Evolutionary conservation across 371 early-diverging fungal species (phyloP).

Genomic region (Lichtheimia ornata): DNA sequence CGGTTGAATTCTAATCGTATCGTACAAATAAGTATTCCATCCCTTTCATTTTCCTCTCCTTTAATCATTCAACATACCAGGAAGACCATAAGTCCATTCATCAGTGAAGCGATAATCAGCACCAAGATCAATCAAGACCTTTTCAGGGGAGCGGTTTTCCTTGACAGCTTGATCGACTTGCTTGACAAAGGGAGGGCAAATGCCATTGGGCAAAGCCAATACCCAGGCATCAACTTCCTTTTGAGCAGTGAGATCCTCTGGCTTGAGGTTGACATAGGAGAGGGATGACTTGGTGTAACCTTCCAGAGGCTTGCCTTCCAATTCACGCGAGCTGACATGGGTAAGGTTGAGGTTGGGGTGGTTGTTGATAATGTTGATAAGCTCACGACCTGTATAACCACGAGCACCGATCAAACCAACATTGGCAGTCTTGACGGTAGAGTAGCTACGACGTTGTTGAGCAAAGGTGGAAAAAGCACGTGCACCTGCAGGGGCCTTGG

Average conservation of each 20-base stretch:
- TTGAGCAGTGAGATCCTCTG: conserved; percentile 67
- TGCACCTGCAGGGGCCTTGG: conserved; percentile 18
- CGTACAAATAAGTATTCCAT: conserved; percentile 4
- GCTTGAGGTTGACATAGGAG: conserved; percentile 78
- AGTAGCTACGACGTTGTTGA: conserved; percentile 58
- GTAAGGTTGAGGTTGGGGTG: conserved; percentile 87
- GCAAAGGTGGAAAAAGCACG: conserved; percentile 40
- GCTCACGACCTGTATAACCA: conserved; percentile 94
- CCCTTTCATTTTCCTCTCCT: background rate
- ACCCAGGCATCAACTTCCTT: conserved; percentile 91
- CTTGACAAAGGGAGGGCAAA: conserved; percentile 91
- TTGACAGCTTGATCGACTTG: conserved; percentile 64
- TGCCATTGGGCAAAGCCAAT: conserved; percentile 92
- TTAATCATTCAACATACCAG: conserved; percentile 35
- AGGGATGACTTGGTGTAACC: conserved; percentile 72
- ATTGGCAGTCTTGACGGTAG: conserved; percentile 40
- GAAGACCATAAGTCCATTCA: conserved; percentile 92
- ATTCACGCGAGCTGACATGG: conserved; percentile 92
- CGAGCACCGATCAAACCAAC: conserved; percentile 96
- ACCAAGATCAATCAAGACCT: conserved; percentile 84
- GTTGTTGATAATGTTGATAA: conserved; percentile 83
- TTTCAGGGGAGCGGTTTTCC: conserved; percentile 46
- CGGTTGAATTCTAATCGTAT: conserved; percentile 66
- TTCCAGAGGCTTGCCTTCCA: conserved; percentile 81
- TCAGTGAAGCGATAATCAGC: conserved; percentile 92